phyloP scores from a whole-genome alignment of 371 early-diverging fungal genomes.

The Zopfochytrium polystomum region DNA sequence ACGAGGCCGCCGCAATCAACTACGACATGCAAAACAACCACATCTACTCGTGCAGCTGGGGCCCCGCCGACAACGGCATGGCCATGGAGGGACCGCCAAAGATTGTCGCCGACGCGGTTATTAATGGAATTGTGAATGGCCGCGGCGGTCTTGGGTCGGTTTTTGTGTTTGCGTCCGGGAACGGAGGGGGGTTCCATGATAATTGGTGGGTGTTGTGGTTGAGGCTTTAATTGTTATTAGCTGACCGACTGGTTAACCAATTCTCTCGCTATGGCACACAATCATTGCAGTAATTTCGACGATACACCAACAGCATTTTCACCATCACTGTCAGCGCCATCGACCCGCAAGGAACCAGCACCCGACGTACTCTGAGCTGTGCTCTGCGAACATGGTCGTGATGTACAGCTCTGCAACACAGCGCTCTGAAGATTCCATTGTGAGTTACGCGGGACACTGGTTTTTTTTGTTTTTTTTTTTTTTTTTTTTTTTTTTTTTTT shows the following conservation, averaged over 20 bases:
- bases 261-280: no score
- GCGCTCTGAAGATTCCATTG: constrained; percentile 67
- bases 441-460: constrained; percentile 38
- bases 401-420: constrained; percentile 70
- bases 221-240: no score
- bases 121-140: constrained; percentile 79
- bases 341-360: constrained; percentile 66
- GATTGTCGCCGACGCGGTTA: constrained; percentile 75
- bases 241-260: no score
- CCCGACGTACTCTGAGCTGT: constrained; percentile 86
- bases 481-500: no score
- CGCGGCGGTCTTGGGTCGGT: constrained; percentile 82
- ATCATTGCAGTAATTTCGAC: constrained; percentile 92
- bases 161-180: constrained; percentile 94
- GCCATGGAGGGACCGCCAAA: constrained; percentile 84
- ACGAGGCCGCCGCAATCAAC: constrained; percentile 88
- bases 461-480: background rate
- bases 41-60: constrained; percentile 95
- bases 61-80: constrained; percentile 88
- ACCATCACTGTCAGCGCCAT: constrained; percentile 92
- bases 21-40: constrained; percentile 81
- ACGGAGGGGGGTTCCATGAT: constrained; percentile 78
- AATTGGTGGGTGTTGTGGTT: no score
- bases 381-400: constrained; percentile 84
- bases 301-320: constrained; percentile 93